Conservation (phyloP, 495 filamentous ascomycete species). For the Hypoxylon trugodes region DNA sequence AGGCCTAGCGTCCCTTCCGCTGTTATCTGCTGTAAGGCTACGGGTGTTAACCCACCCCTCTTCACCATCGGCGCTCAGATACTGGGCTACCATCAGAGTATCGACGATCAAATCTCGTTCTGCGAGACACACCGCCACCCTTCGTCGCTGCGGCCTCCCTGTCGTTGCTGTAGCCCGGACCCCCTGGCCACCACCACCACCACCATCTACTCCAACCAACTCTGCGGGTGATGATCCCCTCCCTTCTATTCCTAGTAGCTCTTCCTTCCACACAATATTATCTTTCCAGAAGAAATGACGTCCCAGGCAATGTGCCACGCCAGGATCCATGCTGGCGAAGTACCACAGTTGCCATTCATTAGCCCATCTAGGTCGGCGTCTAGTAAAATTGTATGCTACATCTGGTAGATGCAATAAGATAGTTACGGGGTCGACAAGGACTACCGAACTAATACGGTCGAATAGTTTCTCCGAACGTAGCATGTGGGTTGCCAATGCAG, state of each 20-base stretch:
- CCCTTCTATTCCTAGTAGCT: slow-evolving; percentile 49
- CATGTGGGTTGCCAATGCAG: slow-evolving; percentile 68
- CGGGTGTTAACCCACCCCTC: slow-evolving; percentile 23
- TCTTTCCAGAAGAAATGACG: slow-evolving; percentile 75
- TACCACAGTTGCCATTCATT: slow-evolving; percentile 74
- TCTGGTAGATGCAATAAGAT: slow-evolving; percentile 71
- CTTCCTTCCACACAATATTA: slow-evolving; percentile 73
- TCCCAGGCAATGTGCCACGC: slow-evolving; percentile 65
- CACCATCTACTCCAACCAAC: slow-evolving; percentile 23
- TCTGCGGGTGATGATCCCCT: slow-evolving; percentile 22
- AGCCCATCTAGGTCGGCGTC: slow-evolving; percentile 59
- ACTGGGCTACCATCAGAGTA: slow-evolving; percentile 63
- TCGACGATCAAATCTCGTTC: slow-evolving; percentile 72
- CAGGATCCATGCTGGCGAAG: slow-evolving; percentile 71
- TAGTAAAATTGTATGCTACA: slow-evolving; percentile 76
- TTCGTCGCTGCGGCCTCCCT: slow-evolving; percentile 45
- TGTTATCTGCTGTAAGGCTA: slow-evolving; percentile 14
- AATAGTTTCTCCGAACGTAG: slow-evolving; percentile 54
- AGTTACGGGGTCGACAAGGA: slow-evolving; percentile 72
- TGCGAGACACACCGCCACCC: slow-evolving; percentile 63
- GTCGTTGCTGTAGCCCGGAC: slow-evolving; percentile 1
- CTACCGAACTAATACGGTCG: slow-evolving; percentile 53
- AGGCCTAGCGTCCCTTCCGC: slow-evolving; percentile 22
- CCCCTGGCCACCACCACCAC: slow-evolving; percentile 12
- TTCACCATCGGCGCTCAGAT: slow-evolving; percentile 57